Evolutionary conservation across 345 rosid species (phyloP).

Genomic region (Acer saccharum): DNA sequence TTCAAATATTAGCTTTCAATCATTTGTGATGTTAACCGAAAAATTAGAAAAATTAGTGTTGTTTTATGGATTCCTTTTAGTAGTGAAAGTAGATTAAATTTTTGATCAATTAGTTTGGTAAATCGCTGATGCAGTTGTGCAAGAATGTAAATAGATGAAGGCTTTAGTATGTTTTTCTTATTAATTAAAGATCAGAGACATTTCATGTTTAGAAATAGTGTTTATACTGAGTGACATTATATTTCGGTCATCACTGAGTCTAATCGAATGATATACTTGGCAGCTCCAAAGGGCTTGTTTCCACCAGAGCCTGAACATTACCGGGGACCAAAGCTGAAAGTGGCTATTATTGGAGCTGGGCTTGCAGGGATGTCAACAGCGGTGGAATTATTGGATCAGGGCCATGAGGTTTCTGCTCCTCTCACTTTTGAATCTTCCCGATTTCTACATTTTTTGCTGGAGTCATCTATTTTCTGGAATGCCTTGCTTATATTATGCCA

Average conservation of each 20-base stretch:
- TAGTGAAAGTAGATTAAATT: neutral
- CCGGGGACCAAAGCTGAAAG: slow-evolving; percentile 95
- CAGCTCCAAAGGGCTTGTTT: slow-evolving; percentile 98
- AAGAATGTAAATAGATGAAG: neutral
- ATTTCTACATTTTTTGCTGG: neutral
- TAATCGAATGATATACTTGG: slow-evolving; percentile 29
- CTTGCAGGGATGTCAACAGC: slow-evolving; percentile 99
- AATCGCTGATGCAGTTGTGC: neutral
- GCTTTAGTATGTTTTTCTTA: neutral
- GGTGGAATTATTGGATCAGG: slow-evolving; percentile 94
- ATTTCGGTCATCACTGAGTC: neutral
- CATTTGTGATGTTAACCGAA: neutral
- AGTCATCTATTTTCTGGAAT: slow-evolving; percentile 1
- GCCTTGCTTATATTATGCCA: neutral
- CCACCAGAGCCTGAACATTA: slow-evolving; percentile 92
- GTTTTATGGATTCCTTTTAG: neutral
- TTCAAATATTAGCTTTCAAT: neutral
- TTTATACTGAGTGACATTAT: neutral
- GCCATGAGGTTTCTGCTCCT: slow-evolving; percentile 71
- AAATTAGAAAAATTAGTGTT: neutral
- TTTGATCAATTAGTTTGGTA: neutral
- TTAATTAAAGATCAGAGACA: neutral
- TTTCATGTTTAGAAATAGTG: slow-evolving; percentile 12
- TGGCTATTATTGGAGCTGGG: slow-evolving; percentile 97
- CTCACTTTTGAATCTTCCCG: neutral